A percentile compares a stretch with the other conserved stretches of the same genome.
These are phyloP conservation scores for Mortierella sp. DNA, from an alignment of 371 early-diverging fungal genomes.

Conservation along the genomic window DNA sequence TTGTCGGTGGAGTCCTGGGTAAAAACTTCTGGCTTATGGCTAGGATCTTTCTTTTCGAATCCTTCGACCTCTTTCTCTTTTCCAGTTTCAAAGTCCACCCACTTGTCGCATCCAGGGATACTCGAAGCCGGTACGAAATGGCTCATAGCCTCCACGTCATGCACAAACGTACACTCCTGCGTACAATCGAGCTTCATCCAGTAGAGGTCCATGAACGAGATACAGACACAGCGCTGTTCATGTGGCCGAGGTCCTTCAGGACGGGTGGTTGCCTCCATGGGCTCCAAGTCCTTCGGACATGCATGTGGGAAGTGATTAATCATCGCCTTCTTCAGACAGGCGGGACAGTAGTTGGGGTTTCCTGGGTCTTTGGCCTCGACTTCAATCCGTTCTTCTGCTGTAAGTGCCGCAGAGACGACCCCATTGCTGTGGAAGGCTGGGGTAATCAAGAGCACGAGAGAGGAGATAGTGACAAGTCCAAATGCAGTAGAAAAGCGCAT, in stretches of 20 bases:
- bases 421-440: neutral
- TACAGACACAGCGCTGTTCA: constrained; percentile 44
- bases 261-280: constrained; percentile 16
- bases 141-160: constrained; percentile 22
- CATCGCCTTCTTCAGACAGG: constrained; percentile 44
- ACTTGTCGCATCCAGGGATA: constrained; percentile 37
- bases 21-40: constrained; percentile 25
- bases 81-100: constrained; percentile 29
- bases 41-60: constrained; percentile 22
- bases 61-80: constrained; percentile 34
- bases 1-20: neutral
- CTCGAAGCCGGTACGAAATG: constrained; percentile 5
- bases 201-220: constrained; percentile 35
- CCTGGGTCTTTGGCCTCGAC: constrained; percentile 29
- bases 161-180: constrained; percentile 35
- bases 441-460: neutral
- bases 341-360: constrained; percentile 48
- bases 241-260: constrained; percentile 21
- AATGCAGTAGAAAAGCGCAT: too few relatives aligned
- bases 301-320: constrained; percentile 51
- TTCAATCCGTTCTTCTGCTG: constrained; percentile 25
- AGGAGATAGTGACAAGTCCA: constrained; percentile 8
- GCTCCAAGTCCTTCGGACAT: constrained; percentile 26
- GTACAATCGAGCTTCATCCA: constrained; percentile 50
- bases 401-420: constrained; percentile 28